A percentile compares a stretch with the other conserved stretches of the same genome.
Evolutionary conservation across 805 yeast genomes (phyloP).

Genomic region (Barnettozyma botsteinii): DNA sequence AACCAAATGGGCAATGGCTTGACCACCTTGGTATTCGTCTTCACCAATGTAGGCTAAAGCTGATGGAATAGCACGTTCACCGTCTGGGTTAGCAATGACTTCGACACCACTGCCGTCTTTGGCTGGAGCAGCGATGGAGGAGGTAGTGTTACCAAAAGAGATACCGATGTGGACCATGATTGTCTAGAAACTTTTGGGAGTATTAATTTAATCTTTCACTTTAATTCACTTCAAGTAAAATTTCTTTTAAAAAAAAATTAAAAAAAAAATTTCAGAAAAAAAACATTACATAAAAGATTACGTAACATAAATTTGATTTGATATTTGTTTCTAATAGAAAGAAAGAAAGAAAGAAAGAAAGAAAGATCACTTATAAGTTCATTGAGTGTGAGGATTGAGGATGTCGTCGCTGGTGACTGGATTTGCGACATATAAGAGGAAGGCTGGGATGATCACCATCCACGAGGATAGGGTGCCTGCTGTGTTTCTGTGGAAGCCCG

Average conservation of each 20-base stretch:
- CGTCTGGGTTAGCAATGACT: slow-evolving; percentile 98
- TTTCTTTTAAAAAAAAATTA: neutral
- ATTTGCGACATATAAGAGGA: slow-evolving; percentile 49
- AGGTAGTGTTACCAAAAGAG: slow-evolving; percentile 93
- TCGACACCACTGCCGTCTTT: slow-evolving; percentile 82
- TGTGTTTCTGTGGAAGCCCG: slow-evolving; percentile 50
- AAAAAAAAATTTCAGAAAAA: slow-evolving; percentile 1
- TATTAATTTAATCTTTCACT: too few species aligned
- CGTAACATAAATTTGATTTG: neutral
- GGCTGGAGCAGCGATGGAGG: slow-evolving; percentile 85
- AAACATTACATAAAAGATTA: neutral
- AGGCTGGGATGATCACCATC: slow-evolving; percentile 50
- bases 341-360: neutral
- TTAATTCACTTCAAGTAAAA: too few species aligned
- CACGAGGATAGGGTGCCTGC: slow-evolving; percentile 55
- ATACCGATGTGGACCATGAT: slow-evolving; percentile 70
- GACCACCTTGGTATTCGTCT: slow-evolving; percentile 97
- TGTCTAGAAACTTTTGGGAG: too few species aligned
- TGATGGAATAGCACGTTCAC: slow-evolving; percentile 95
- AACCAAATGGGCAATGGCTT: slow-evolving; percentile 86
- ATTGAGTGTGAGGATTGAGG: too few species aligned
- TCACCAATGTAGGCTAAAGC: slow-evolving; percentile 85
- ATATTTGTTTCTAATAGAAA: neutral
- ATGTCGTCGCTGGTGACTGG: slow-evolving; percentile 42
- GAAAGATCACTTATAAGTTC: neutral